Conservation (phyloP, 352 stramenopile species). For the Globisporangium polare region DNA sequence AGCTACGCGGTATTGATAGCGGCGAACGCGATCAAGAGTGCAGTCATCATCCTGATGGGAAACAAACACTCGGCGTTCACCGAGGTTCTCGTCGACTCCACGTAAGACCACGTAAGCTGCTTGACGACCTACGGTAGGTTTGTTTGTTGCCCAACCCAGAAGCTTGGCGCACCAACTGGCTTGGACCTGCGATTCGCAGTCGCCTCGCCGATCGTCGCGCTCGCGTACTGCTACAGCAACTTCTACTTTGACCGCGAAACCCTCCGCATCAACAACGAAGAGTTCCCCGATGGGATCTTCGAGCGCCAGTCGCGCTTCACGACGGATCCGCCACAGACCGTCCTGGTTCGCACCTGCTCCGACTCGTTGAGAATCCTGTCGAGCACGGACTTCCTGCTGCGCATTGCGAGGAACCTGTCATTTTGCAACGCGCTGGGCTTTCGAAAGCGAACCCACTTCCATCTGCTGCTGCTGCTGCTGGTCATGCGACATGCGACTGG, state of each 20-base stretch:
- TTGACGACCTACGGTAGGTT: too few relatives aligned
- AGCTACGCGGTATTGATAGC: background rate
- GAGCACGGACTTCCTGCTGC: slow-evolving; percentile 23
- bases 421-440: slow-evolving; percentile 13
- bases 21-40: background rate
- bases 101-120: too few relatives aligned
- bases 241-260: slow-evolving; percentile 27
- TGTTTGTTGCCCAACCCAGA: too few relatives aligned
- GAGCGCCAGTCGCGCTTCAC: slow-evolving; percentile 28
- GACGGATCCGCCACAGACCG: slow-evolving; percentile 25
- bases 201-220: slow-evolving; percentile 21
- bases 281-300: slow-evolving; percentile 18
- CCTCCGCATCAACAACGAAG: background rate
- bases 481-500: too few relatives aligned
- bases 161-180: too few relatives aligned
- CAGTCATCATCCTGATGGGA: background rate
- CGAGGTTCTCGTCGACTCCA: slow-evolving; percentile 8
- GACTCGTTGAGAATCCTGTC: slow-evolving; percentile 32
- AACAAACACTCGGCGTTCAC: background rate
- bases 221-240: slow-evolving; percentile 26
- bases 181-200: slow-evolving; percentile 30
- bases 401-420: slow-evolving; percentile 15
- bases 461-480: too few relatives aligned
- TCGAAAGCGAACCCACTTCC: too few relatives aligned
- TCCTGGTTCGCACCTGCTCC: slow-evolving; percentile 25